Evolutionary conservation across 2,329 filamentous ascomycete genomes (phyloP), one percentile per base, ranked within the genome.

Genomic region (Trichophyton mentagrophytes): DNA sequence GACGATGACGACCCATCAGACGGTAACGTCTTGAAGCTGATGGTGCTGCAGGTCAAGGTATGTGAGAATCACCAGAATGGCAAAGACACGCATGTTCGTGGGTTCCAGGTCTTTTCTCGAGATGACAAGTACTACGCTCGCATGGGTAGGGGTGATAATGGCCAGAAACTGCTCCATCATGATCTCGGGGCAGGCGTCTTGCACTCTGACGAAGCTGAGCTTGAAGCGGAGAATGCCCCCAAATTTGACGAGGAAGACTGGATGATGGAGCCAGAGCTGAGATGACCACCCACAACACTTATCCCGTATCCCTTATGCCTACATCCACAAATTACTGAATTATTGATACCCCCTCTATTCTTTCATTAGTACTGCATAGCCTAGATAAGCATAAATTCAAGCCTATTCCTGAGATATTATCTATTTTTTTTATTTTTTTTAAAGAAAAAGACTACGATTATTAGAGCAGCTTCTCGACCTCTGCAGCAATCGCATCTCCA

Each of bases 31-130:
- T 82, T 97, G 17, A 85, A 91, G 63, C 90, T 89, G 15, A 96
- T 92, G 76, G 84, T 97, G 33, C 80, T 99, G 30, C 91, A 97
- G 73, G 85, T 97, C 69, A 85, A 88, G 66, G 86, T 99, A 57
- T 82, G 92, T 58, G 93, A 97, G 76, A 99, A 99, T 70, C 93
- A 99, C 72, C 93, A 99, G 75, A 99, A 99, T 72, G 93, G 93
- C 65, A 99, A 99, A 73, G 93, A 99, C 72, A 99, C 93, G n/a
- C 93, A 99, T 78, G 82, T 99, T 25, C 82, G 93, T 15, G 92
- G 90, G 1, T 82, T 99, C 72, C 95, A 96, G 76, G 87, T 97
- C 8, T 99, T 85, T 69, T 80, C 83, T 13, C 71, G 69, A 33
- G 77, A 79, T 62, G 74, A 77, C 56, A 70, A 66, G 51, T 69